Evolutionary conservation across 1,284 basidiomycete species (phyloP).

Genomic region (Trichosporon sp.): DNA sequence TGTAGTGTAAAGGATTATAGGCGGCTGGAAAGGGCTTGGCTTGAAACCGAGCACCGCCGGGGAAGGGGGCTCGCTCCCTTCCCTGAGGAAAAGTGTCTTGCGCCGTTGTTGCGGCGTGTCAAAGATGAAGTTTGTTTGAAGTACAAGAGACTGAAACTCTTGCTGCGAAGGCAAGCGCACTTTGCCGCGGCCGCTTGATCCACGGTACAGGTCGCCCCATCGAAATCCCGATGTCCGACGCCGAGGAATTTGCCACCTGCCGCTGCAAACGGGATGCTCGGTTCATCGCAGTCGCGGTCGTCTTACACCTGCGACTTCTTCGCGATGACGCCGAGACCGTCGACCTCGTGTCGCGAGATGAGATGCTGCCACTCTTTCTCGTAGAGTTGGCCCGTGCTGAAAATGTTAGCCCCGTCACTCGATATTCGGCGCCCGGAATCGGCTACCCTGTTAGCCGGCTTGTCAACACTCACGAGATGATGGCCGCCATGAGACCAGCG

Average conservation of each 20-base stretch:
- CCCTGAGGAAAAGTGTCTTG: slow-evolving; percentile 12
- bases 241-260: not conserved
- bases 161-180: not conserved
- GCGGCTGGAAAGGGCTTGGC: not conserved
- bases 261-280: not conserved
- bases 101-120: not conserved
- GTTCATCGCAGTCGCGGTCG: not conserved
- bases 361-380: slow-evolving; percentile 26
- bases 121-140: not conserved
- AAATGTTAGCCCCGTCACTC: slow-evolving; percentile 9
- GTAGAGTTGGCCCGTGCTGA: slow-evolving; percentile 58
- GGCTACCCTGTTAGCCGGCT: slow-evolving; percentile 4
- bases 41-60: not conserved
- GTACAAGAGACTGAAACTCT: not conserved
- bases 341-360: slow-evolving; percentile 9
- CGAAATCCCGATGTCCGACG: not conserved
- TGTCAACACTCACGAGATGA: slow-evolving; percentile 47
- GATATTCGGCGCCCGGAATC: slow-evolving; percentile 13
- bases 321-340: slow-evolving; percentile 16
- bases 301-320: slow-evolving; percentile 15
- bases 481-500: slow-evolving; percentile 42
- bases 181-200: not conserved
- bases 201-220: no score
- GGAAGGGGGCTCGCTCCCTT: not conserved
- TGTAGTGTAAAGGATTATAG: not conserved